Conservation (phyloP, 371 early-diverging fungal genomes). For the Rhizopus delemar region DNA sequence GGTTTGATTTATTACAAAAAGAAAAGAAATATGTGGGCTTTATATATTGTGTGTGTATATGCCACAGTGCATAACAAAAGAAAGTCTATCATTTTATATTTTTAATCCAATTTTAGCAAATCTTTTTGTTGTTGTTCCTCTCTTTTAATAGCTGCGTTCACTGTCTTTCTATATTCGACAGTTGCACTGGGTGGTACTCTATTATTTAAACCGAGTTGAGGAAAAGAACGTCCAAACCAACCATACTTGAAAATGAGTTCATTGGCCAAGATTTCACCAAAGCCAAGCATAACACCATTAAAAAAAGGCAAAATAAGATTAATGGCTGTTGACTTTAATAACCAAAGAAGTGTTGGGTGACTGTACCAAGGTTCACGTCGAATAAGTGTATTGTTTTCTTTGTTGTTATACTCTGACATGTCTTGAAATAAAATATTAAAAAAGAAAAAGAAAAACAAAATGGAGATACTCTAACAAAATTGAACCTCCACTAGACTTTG, state of each 20-base stretch:
- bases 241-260: conserved; percentile 77
- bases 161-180: conserved; percentile 40
- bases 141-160: conserved; percentile 30
- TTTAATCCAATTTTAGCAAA: not conserved
- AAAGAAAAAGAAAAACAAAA: not conserved
- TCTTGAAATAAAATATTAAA: not conserved
- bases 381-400: conserved; percentile 19
- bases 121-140: conserved; percentile 28
- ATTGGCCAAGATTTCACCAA: conserved; percentile 84
- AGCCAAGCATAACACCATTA: conserved; percentile 80
- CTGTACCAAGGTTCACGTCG: conserved; percentile 49
- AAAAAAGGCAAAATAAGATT: conserved; percentile 74
- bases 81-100: not conserved
- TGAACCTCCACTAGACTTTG: no score
- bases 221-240: conserved; percentile 59
- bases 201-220: conserved; percentile 33
- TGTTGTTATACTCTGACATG: not conserved
- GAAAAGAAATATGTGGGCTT: not conserved
- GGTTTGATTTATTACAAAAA: no score
- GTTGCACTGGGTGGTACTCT: conserved; percentile 42
- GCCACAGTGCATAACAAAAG: not conserved
- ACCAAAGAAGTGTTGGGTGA: conserved; percentile 45
- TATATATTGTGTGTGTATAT: not conserved
- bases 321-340: conserved; percentile 54
- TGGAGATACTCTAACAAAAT: not conserved